A percentile compares a stretch with the other conserved stretches of the same genome.
Conservation (phyloP, 306 rosid genomes). For the Citrullus amarus region DNA sequence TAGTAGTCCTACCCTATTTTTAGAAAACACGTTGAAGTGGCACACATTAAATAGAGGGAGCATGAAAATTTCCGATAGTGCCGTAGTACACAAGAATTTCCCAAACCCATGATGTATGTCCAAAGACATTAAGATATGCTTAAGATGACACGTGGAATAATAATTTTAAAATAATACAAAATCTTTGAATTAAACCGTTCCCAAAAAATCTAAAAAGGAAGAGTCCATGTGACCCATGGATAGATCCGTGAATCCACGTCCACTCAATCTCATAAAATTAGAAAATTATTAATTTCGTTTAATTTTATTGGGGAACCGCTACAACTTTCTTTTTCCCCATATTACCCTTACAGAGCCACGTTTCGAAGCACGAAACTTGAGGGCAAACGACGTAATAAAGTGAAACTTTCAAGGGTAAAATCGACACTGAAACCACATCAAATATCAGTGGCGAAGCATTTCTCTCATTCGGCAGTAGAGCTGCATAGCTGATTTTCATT, state of each 20-base stretch:
- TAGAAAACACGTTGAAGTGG: too few species aligned
- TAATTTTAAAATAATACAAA: neutral
- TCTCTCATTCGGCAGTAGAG: neutral
- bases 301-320: neutral
- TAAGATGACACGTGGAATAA: neutral
- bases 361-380: neutral
- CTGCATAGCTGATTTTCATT: neutral
- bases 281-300: neutral
- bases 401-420: neutral
- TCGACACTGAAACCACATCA: neutral
- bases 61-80: too few species aligned
- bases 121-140: too few species aligned
- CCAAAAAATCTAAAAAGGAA: conserved; percentile 3
- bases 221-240: conserved; percentile 4
- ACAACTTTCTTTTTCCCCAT: neutral
- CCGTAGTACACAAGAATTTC: too few species aligned
- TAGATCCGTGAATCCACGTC: conserved; percentile 3
- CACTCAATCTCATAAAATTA: neutral
- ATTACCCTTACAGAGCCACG: neutral
- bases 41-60: too few species aligned
- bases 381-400: neutral
- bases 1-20: too few species aligned
- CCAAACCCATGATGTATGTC: neutral
- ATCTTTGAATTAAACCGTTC: neutral
- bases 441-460: neutral